phyloP scores from a whole-genome alignment of 2,329 filamentous ascomycete species.

The Aspergillus sp. region DNA sequence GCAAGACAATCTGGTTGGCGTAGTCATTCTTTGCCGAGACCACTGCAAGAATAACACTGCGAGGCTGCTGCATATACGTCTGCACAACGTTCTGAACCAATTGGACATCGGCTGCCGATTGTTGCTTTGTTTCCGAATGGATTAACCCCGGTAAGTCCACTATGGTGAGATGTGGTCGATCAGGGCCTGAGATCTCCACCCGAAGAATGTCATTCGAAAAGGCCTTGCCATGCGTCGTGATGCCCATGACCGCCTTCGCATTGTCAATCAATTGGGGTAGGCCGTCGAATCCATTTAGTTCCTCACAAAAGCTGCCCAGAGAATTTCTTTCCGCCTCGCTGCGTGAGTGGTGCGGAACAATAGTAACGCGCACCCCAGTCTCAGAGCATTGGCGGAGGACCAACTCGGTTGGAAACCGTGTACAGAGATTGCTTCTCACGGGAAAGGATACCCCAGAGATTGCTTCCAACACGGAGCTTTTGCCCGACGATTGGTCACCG shows the following conservation, averaged over 20 bases:
- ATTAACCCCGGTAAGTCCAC: not conserved
- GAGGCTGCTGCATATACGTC: not conserved
- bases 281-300: not conserved
- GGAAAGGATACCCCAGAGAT: not conserved
- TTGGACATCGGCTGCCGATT: not conserved
- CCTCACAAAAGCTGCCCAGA: not conserved
- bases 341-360: not conserved
- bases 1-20: not conserved
- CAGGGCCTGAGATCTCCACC: not conserved
- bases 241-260: not conserved
- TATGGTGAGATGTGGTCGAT: not conserved
- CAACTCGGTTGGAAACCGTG: not conserved
- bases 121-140: not conserved
- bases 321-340: not conserved
- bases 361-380: not conserved
- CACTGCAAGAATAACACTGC: not conserved
- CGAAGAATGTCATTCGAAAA: not conserved
- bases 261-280: not conserved
- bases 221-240: not conserved
- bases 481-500: not conserved
- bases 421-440: not conserved
- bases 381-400: not conserved
- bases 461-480: not conserved
- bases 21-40: not conserved
- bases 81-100: not conserved